Base-by-base conservation (phyloP, 768 basidiomycete species). In the Lactarius evosmus region DNA sequence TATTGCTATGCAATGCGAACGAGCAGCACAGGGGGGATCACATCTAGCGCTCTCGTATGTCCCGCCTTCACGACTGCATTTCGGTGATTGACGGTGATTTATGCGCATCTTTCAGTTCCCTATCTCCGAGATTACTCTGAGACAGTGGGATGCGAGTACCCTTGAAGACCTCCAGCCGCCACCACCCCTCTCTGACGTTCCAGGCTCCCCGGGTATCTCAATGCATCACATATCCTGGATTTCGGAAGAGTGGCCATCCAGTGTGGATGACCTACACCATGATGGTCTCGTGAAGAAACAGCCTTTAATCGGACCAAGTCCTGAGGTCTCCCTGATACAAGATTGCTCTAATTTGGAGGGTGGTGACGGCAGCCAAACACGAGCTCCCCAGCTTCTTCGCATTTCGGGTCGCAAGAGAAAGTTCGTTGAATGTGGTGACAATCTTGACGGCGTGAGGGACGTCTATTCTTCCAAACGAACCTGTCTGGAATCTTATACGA, bases 141-240 rank as follows among this genome's bases (percentile, higher is more conserved):
- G 46, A 38, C 44, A 54, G 36, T 68, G 67, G 67, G 56, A 68
- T 16, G 64, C 56, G 32, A 60, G 60, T 40, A 61, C 59, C 19
- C 29, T 61, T 25, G 64, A 66, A 32, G 65, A 60, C 56, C 34
- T 60, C 14, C 40, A 44, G n/a, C 9, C 54, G 2, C 56, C 57
- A 3, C 34, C 55, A 16, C 56, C 52, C 25, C 66, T 46, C 9
- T 66, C 44, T 32, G 53, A 53, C 32, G 27, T 66, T n/a, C 54
- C 60, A 1, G 32, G 33, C 12, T 19, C 65, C 0, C 63, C 57
- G 54, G 41, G 50, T 29, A 41, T 66, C 30, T 50, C 41, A 25
- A 32, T 66, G 4, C 64, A 30, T 3, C 41, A 58, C 25, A 27
- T 57, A 66, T 65, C 56, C 8, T 64, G 62, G 63, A 40, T 60